A percentile compares a stretch with the other conserved stretches of the same genome.
Conservation (phyloP, 2,329 filamentous ascomycete species). For the Fusarium abutilonis region DNA sequence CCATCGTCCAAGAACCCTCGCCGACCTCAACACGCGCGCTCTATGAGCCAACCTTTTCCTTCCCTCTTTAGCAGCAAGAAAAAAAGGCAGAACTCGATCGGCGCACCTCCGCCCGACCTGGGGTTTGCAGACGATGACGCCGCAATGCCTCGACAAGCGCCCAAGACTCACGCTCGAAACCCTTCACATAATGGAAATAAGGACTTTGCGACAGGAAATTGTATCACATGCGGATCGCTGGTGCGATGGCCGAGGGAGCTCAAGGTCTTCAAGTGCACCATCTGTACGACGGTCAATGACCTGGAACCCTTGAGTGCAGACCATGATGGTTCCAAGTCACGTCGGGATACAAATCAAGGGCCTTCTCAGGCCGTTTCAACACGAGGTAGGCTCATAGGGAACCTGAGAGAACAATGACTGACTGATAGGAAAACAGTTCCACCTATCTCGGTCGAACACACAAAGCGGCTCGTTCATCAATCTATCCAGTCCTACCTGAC, state of each 20-base stretch:
- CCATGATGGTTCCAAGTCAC: slow-evolving; percentile 32
- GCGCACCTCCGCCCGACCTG: slow-evolving; percentile 48
- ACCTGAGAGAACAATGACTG: slow-evolving; percentile 7
- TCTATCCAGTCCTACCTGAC: slow-evolving; percentile 49
- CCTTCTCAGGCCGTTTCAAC: slow-evolving; percentile 20
- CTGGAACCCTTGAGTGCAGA: slow-evolving; percentile 53
- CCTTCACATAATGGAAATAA: slow-evolving; percentile 52
- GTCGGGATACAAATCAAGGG: slow-evolving; percentile 39
- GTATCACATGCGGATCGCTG: slow-evolving; percentile 85
- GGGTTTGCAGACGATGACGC: slow-evolving; percentile 46
- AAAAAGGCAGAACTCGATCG: slow-evolving; percentile 59
- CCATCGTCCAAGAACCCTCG: slow-evolving; percentile 35
- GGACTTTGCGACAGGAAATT: slow-evolving; percentile 75
- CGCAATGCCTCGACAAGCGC: slow-evolving; percentile 41
- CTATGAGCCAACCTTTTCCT: slow-evolving; percentile 83
- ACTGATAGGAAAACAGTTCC: slow-evolving; percentile 41
- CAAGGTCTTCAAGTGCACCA: slow-evolving; percentile 81
- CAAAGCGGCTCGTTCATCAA: slow-evolving; percentile 48
- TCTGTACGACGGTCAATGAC: slow-evolving; percentile 87
- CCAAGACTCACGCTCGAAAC: slow-evolving; percentile 42
- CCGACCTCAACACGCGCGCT: slow-evolving; percentile 56
- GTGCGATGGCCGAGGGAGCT: slow-evolving; percentile 81
- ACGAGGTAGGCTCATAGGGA: slow-evolving; percentile 27
- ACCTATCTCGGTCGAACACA: slow-evolving; percentile 50
- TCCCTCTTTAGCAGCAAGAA: slow-evolving; percentile 72